Evolutionary conservation across 2,329 filamentous ascomycete genomes (phyloP), one percentile per base, ranked within the genome.

Genomic region (Exophiala sp.): DNA sequence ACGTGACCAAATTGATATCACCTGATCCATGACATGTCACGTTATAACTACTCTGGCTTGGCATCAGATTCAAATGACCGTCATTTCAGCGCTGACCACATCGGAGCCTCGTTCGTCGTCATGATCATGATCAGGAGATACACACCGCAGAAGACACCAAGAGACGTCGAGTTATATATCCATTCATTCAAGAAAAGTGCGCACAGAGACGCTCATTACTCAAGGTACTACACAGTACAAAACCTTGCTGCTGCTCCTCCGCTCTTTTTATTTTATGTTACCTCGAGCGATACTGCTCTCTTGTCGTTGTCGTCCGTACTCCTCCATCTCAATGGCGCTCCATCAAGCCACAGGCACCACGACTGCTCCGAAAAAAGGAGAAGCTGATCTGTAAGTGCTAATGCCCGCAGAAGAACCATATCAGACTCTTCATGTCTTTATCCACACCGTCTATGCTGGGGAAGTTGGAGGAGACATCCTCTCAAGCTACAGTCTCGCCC

Each of bases 371-470:
- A 29, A 18, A n/a, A n/a, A 46, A 51, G 29, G 45, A 45, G 44
- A 68, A 67, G 49, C 60, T 68, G 19, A 68, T 68, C 35, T 68
- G 66, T 68, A 61, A 39, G 58, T 58, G 22, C 34, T 4, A 3
- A 7, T 10, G 6, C 29, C 8, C 11, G 3, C 24, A 27, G 24
- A 27, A n/a, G 29, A 7, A 32, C 3, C 7, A 32, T n/a, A 27
- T 27, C 10, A 27, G 24, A 27, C 24, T n/a, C n/a, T n/a, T n/a
- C n/a, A n/a, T n/a, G n/a, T n/a, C n/a, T n/a, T n/a, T n/a, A n/a
- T n/a, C n/a, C n/a, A n/a, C n/a, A n/a, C 24, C 10, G 24, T 27
- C 24, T 27, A 27, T 27, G 24, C 24, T 27, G 24, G 10, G 10
- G 24, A 27, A 10, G 10, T 27, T 27, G 24, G 6, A 27, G 5